Base-by-base conservation (phyloP, 306 rosid species). In the Spatholobus suberectus region DNA sequence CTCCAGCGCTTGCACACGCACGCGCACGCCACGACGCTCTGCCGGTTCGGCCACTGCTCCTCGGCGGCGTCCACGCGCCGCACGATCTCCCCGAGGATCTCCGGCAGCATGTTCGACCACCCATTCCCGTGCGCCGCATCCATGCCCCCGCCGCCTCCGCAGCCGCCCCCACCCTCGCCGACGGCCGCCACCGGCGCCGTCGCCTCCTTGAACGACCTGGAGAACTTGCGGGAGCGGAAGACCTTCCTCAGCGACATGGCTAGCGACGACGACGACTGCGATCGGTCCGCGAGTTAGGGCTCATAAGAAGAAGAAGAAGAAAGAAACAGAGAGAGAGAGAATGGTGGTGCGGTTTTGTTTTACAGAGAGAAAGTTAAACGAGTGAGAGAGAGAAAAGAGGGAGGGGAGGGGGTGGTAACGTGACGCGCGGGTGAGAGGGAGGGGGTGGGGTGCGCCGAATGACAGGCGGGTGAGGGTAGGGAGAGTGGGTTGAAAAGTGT, bases 1-100 rank as follows among this genome's bases (percentile, higher is more conserved):
- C 98, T 91, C 99, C 99, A 96, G 26, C 97, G 89, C 86, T 96
- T 96, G 66, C 99, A 96, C 13, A 96, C 97, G 55, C 99, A 92
- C 3, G 97, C 98, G 57, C 94, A 94, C 0, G 97, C 86, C 43
- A 96, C 99, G 38, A 96, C 97, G 94, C 88, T 89, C 40, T 79
- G 92, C 49, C 97, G 97, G 73, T 79, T 55, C 0, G 99, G 99
- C 99, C 99, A 96, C 41, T 78, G 87, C 3, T 91, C 92, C 61
- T 94, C 98, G 74, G 89, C 86, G 46, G 73, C 83, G 84, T 96
- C 98, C 9, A 94, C 94, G 8, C 95, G 88, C 78, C 85, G 83
- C 38, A 96, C 90, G 59, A 96, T 96, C 89, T 94, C 97, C 0
- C 88, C 85, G 8, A 96, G 95, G 0, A 96, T 90, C 91, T 96